These are phyloP conservation scores for Eucalyptus regnans DNA, from an alignment of 345 rosid species.

Conservation along the genomic window DNA sequence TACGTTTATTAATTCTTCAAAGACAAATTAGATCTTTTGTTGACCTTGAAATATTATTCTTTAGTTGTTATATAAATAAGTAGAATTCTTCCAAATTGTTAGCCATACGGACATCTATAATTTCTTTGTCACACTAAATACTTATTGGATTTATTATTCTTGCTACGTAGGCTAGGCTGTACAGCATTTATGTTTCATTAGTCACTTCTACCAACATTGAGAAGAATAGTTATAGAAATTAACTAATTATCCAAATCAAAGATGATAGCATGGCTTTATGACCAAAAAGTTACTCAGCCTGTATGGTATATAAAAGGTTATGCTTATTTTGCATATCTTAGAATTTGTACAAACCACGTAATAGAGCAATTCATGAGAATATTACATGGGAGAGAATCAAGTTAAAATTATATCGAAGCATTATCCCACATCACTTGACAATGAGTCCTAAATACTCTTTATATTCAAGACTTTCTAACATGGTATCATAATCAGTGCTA, in stretches of 20 bases:
- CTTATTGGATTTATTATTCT: background rate
- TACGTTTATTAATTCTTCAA: background rate
- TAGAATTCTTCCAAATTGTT: background rate
- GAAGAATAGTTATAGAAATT: background rate
- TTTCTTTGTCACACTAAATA: background rate
- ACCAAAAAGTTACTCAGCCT: background rate
- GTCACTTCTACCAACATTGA: background rate
- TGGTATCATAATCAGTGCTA: background rate
- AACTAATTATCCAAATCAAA: background rate
- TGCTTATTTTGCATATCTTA: background rate
- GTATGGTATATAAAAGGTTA: background rate
- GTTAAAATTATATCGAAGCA: background rate
- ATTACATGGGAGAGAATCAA: background rate
- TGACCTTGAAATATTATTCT: background rate
- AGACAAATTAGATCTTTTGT: background rate
- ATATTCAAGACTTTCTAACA: background rate
- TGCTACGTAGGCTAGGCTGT: background rate
- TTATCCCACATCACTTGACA: background rate
- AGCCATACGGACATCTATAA: background rate
- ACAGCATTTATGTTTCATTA: background rate
- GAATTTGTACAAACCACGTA: background rate
- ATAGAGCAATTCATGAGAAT: background rate
- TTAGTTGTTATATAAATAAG: background rate
- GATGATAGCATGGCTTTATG: background rate
- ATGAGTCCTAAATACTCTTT: no score